Conservation (phyloP, 1,284 basidiomycete genomes). For the Trichosporon ovoides region DNA sequence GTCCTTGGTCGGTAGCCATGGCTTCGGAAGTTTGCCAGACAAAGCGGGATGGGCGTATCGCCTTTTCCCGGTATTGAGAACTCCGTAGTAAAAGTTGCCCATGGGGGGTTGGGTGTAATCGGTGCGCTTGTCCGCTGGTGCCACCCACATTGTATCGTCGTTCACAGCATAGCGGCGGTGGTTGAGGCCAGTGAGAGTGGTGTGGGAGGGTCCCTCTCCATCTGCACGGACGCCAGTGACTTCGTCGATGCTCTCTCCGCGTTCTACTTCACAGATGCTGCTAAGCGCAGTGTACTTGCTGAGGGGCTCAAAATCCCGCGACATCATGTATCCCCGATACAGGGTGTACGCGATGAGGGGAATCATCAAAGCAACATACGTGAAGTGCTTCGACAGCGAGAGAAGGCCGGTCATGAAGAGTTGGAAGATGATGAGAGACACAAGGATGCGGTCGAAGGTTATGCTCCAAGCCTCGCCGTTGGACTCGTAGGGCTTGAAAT, state of each 20-base stretch:
- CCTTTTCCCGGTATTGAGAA: constrained; percentile 64
- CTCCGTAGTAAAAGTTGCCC: constrained; percentile 84
- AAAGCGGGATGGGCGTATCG: constrained; percentile 88
- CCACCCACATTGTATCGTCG: constrained; percentile 90
- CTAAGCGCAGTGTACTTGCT: constrained; percentile 72
- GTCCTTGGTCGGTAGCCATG: constrained; percentile 83
- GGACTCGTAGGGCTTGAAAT: constrained; percentile 49
- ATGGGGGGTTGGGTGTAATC: constrained; percentile 94
- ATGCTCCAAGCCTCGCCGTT: constrained; percentile 69
- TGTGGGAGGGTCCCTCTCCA: constrained; percentile 66
- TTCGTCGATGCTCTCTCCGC: constrained; percentile 73
- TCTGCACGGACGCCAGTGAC: constrained; percentile 60
- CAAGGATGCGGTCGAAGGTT: constrained; percentile 77
- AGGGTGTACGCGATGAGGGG: constrained; percentile 73
- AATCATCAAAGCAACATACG: constrained; percentile 61
- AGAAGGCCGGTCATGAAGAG: constrained; percentile 93
- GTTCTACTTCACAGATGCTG: constrained; percentile 78
- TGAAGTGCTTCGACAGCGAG: constrained; percentile 68
- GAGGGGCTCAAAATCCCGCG: constrained; percentile 65
- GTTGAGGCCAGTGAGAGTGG: constrained; percentile 80
- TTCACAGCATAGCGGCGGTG: constrained; percentile 80
- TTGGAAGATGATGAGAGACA: constrained; percentile 78
- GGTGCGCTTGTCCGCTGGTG: constrained; percentile 79
- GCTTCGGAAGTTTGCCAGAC: constrained; percentile 76
- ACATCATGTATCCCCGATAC: constrained; percentile 72